These are phyloP conservation scores for Reticulascus tulasneorum DNA, from an alignment of 2,329 filamentous ascomycete genomes.

Conservation along the genomic window DNA sequence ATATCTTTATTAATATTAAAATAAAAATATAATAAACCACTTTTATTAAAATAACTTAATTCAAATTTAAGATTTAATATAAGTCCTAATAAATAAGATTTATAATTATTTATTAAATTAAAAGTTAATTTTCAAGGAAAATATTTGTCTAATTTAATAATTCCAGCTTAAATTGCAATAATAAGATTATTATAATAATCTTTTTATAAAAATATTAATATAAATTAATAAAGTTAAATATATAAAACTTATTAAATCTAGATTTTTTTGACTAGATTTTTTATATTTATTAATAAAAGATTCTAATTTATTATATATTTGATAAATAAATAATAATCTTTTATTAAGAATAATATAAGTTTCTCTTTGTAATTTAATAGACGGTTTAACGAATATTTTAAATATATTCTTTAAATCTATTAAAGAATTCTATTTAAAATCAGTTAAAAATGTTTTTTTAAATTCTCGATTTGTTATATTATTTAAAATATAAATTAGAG, in stretches of 20 bases:
- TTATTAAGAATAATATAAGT: neutral
- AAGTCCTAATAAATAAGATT: neutral
- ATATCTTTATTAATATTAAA: neutral
- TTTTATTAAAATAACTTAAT: neutral
- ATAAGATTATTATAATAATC: neutral
- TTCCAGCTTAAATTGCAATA: neutral
- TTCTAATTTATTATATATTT: neutral
- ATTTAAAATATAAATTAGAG: neutral
- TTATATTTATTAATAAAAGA: neutral
- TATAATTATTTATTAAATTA: neutral
- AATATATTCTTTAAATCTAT: neutral
- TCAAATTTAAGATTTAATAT: neutral
- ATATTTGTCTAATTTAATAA: neutral
- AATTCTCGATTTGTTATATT: no score
- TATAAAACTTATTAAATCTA: neutral
- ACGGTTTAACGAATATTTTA: neutral
- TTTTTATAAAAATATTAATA: neutral
- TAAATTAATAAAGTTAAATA: neutral
- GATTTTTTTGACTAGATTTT: neutral
- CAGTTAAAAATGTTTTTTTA: no score
- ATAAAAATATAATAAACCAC: neutral
- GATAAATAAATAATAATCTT: neutral
- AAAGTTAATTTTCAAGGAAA: neutral
- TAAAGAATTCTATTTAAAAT: neutral
- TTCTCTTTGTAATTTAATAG: neutral